Base-by-base conservation (phyloP, 1,284 basidiomycete species). In the Salmacisia buchloeana region DNA sequence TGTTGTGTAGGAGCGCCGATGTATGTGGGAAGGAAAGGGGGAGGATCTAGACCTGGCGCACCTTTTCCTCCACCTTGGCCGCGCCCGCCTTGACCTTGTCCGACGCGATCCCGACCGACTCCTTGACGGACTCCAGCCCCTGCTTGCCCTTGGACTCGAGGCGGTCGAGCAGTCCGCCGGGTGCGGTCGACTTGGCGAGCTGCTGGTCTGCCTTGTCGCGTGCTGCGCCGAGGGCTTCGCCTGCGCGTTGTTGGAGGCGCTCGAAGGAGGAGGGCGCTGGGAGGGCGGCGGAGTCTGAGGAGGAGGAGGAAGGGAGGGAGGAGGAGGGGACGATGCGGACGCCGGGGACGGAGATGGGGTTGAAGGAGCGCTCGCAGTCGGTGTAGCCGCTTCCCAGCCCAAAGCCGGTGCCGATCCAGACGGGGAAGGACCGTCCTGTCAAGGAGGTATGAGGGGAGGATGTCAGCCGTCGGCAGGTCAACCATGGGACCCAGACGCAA, bases 361-460 rank as follows among this genome's bases (percentile, higher is more conserved):
- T 94, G 86, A 97, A 94, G 25, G 90, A 90, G 70, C 91, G 88
- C 84, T 97, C 92, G 83, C 93, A 97, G 85, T 97, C 91, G 33
- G 91, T 91, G 81, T 94, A 94, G 54, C 91, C 91, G 63, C 88
- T 87, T 66, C 81, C 83, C 54, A 87, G 84, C 54, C 90, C 92
- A 79, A 91, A 96, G 67, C 94, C 94, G 23, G 93, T 92, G 6
- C 90, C 86, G 64, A 97, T 86, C 66, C 92, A 89, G 68, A 97
- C 89, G 27, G 94, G 94, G 91, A 93, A 97, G 77, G 90, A 90
- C 71, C 94, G 91, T 84, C 94, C 94, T 97, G 81, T 43, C 65
- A 18, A 43, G 63, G 56, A 59, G 57, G 41, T 59, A 41, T n/a
- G n/a, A 63, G 69, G 60, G 56, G 15, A 27, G 62, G 12, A 15